Evolutionary conservation across 306 rosid species (phyloP), one percentile per base, ranked within the genome.

Genomic region (Glycine tomentella): DNA sequence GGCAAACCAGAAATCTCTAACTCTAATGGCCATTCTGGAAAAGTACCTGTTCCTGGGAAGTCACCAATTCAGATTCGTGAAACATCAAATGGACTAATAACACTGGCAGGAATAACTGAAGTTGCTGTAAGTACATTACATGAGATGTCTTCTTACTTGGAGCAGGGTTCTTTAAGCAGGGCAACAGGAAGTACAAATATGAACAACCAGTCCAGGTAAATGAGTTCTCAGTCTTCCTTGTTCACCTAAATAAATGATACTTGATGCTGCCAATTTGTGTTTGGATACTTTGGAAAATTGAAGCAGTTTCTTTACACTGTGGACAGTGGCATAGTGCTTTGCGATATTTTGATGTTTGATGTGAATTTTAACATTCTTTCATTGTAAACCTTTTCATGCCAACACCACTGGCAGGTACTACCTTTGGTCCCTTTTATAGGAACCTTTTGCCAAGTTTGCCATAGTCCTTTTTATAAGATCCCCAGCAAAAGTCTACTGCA

Each of bases 131-230:
- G 88, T 79, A 85, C 92, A 42, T 87, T 88, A 67, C 89, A 87
- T 74, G 95, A 90, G 76, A 92, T 92, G 97, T 83, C 95, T 50
- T 67, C 90, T 85, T 92, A 86, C 87, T 84, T 92, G 86, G 92
- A 91, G 80, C 97, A 88, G 79, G 97, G 97, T 76, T 92, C 97
- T 44, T 85, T 85, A 74, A 85, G 80, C 81, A 84, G 97, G 82
- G 95, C 97, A 74, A 92, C 97, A 0, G 95, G 95, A 75, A 90
- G 97, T 85, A 92, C 97, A 78, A 92, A 92, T 84, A 92, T 92
- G 97, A 92, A 92, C 88, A 89, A 84, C 83, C 97, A 92, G 77
- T 92, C 97, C 56, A 92, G 97, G 97, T 92, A 81, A 73, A 40
- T 69, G 56, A 73, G 59, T 70, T 63, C 48, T 81, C 44, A 40